A percentile compares a stretch with the other conserved stretches of the same genome.
phyloP scores from a whole-genome alignment of 2,329 filamentous ascomycete genomes.

The Phoma sp. region DNA sequence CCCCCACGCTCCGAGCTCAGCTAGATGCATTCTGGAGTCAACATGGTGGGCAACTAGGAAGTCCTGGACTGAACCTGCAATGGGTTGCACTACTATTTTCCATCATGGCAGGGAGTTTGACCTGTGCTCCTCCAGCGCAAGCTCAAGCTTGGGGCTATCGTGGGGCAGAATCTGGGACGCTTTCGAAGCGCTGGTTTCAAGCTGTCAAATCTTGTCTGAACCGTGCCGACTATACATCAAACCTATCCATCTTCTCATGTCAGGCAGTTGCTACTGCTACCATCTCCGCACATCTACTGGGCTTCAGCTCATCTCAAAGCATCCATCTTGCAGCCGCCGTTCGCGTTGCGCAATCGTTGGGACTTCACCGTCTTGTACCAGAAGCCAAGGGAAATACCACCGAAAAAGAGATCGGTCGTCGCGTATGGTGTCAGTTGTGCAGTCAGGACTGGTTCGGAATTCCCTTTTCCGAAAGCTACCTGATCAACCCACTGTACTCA shows the following conservation, averaged over 20 bases:
- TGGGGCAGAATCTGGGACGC: not conserved
- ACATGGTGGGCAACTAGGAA: not conserved
- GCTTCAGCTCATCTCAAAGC: constrained; percentile 54
- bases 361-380: constrained; percentile 50
- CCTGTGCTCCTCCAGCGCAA: not conserved
- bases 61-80: not conserved
- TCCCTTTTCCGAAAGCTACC: constrained; percentile 50
- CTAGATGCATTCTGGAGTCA: not conserved
- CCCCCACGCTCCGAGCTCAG: not conserved
- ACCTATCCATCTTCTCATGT: constrained; percentile 50
- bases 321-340: constrained; percentile 54
- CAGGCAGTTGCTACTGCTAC: constrained; percentile 55
- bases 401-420: constrained; percentile 41
- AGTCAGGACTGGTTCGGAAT: constrained; percentile 53
- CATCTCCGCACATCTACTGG: constrained; percentile 56
- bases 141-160: not conserved
- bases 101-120: not conserved
- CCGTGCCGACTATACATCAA: constrained; percentile 51
- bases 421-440: constrained; percentile 48
- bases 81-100: not conserved
- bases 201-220: constrained; percentile 53
- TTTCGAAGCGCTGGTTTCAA: constrained; percentile 1
- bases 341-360: constrained; percentile 56
- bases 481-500: constrained; percentile 41
- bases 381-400: constrained; percentile 9